Base-by-base conservation (phyloP, 306 rosid genomes). In the Potentilla sterilis region DNA sequence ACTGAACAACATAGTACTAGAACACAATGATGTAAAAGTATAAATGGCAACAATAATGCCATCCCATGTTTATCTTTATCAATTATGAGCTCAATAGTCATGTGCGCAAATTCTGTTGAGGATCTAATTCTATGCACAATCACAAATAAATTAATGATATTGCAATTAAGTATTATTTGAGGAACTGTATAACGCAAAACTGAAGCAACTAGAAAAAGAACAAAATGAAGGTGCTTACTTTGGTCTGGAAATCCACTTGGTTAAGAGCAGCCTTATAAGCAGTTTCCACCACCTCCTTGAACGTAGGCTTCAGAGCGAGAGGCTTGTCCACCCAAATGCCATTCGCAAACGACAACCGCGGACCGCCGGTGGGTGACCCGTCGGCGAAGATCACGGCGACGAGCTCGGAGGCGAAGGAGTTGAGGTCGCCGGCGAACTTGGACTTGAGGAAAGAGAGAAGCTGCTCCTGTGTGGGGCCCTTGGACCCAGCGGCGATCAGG, bases 391-490 rank as follows among this genome's bases (percentile, higher is more conserved):
- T 86, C 5, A 78, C 82, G 58, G 90, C 28, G 48, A 84, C 82
- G 70, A 86, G 83, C 84, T 91, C 85, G 46, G 93, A 85, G 61
- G 88, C 86, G 43, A 92, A 79, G 76, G 87, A 82, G 76, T 84
- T 92, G 75, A 90, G 92, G 46, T 81, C 71, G 21, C 88, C 88
- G 40, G 71, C 77, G 88, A 96, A 88, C 15, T 84, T 77, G 46
- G 87, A 81, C 76, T 81, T 86, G 75, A 94, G 98, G 81, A 92
- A 94, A 63, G 90, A 77, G 52, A 94, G 97, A 9, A 92, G 77
- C 75, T 94, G 93, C 13, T 87, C 75, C 34, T 75, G 88, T 1
- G 96, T 85, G 76, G 90, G 80, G 21, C 97, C 98, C 43, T 82
- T 83, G 5, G 95, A 90, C 3, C 90, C 97, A 11, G 95, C 84